Percentiles rank a stretch among this genome's conserved stretches.
Evolutionary conservation across 2,329 filamentous ascomycete genomes (phyloP).

Genomic region (Ceratocystiopsis minuta): DNA sequence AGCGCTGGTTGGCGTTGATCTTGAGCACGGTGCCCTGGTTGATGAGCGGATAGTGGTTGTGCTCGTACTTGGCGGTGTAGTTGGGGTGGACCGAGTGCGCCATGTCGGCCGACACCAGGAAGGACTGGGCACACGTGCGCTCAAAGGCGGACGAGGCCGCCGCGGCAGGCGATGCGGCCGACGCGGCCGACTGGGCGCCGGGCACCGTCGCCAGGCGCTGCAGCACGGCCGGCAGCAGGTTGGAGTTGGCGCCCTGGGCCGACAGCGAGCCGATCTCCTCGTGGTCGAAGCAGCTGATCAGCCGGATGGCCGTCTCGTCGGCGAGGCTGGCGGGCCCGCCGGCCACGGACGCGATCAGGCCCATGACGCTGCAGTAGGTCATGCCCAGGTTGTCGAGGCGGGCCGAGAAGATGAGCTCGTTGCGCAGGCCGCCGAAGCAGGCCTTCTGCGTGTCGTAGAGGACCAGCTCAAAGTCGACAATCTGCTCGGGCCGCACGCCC

Average conservation of each 20-base stretch:
- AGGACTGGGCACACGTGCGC: slow-evolving; percentile 77
- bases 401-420: slow-evolving; percentile 93
- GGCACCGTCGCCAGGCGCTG: slow-evolving; percentile 71
- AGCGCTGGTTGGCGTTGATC: slow-evolving; percentile 92
- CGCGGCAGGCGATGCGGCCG: slow-evolving; percentile 47
- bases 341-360: slow-evolving; percentile 62
- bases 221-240: slow-evolving; percentile 72
- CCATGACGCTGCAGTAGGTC: slow-evolving; percentile 82
- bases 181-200: slow-evolving; percentile 20
- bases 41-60: slow-evolving; percentile 79
- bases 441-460: slow-evolving; percentile 91
- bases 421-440: slow-evolving; percentile 70
- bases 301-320: slow-evolving; percentile 48
- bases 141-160: slow-evolving; percentile 59
- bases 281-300: slow-evolving; percentile 93
- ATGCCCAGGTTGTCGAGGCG: slow-evolving; percentile 90
- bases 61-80: slow-evolving; percentile 81
- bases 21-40: slow-evolving; percentile 96
- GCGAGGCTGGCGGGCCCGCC: slow-evolving; percentile 47
- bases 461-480: slow-evolving; percentile 91
- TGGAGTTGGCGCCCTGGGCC: slow-evolving; percentile 85
- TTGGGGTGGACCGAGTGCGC: slow-evolving; percentile 93
- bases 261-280: slow-evolving; percentile 91
- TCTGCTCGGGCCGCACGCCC: slow-evolving; percentile 47
- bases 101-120: slow-evolving; percentile 95